Evolutionary conservation across 352 stramenopile species (phyloP).

Genomic region (Phytophthora meadii): DNA sequence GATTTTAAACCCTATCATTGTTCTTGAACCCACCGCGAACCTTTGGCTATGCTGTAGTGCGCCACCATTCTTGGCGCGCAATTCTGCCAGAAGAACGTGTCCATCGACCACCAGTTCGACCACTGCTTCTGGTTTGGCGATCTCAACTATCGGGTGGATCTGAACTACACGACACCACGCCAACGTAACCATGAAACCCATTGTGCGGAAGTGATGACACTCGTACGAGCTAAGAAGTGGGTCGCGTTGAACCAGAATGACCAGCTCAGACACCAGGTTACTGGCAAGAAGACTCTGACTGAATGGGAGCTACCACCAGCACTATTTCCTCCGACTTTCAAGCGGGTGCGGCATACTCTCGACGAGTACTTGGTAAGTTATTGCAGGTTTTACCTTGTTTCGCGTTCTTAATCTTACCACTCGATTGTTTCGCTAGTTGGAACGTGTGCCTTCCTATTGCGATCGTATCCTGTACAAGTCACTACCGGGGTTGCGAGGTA

Average conservation of each 20-base stretch:
- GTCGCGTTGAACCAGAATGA: constrained; percentile 70
- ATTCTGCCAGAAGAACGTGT: constrained; percentile 73
- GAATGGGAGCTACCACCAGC: constrained; percentile 71
- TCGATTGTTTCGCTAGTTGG: constrained; percentile 36
- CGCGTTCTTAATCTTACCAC: too few relatives aligned
- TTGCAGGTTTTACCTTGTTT: not conserved
- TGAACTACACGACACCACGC: constrained; percentile 57
- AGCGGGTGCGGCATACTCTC: constrained; percentile 66
- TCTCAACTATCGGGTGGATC: constrained; percentile 88
- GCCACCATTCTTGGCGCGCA: constrained; percentile 73
- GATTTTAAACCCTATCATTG: not conserved
- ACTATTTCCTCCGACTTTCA: constrained; percentile 87
- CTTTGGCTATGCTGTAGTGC: constrained; percentile 46
- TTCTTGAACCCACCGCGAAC: not conserved
- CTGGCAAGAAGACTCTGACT: constrained; percentile 57
- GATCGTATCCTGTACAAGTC: constrained; percentile 88
- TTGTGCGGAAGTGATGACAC: constrained; percentile 64
- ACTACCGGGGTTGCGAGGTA: constrained; percentile 54
- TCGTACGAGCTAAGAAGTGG: constrained; percentile 75
- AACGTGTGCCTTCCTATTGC: constrained; percentile 86
- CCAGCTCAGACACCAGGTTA: constrained; percentile 77
- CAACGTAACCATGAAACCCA: constrained; percentile 73
- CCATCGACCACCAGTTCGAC: constrained; percentile 83
- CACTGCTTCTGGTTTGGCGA: constrained; percentile 90
- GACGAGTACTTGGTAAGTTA: constrained; percentile 37